Evolutionary conservation across 73 alveolate genomes (phyloP), one percentile per base, ranked within the genome.

Genomic region (Paramecium caudatum): DNA sequence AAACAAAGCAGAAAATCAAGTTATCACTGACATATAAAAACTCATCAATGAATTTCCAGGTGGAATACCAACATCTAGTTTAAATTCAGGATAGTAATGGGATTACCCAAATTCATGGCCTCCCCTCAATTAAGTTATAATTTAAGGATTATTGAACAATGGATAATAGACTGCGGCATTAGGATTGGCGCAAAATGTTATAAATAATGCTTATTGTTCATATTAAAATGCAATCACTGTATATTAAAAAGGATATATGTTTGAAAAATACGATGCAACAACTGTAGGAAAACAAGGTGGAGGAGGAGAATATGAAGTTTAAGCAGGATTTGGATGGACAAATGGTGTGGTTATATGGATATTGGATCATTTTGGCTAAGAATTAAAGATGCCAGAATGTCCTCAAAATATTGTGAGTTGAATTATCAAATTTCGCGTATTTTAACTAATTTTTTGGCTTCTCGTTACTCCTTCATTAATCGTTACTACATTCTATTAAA

Each of bases 261-360:
- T 74, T 13, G 88, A 74, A 47, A 74, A 74, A 45, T 74, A 74
- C 43, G 69, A 74, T 74, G 88, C 88, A 15, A 39, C 88, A 10
- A 74, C 12, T 12, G 27, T 74, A 39, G 88, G 88, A 39, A 74
- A 45, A 1, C 43, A 45, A 1, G 88, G 88, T 21, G 88, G 88
- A 19, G 88, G 88, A n/a, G 88, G 88, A 41, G 88, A 74, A 74
- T 74, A 74, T 41, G 88, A 74, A 74, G 88, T 74, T 13, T 41
- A 74, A 45, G 21, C 65, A n/a, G 88, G 88, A 16, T 74, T 74
- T 45, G 88, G 88, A 74, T 74, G 88, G 88, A 74, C 88, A 1
- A 74, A 74, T 15, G 88, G 88, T 15, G 88, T 74, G n/a, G 65
- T 37, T 12, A 74, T 74, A 34, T 74, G 88, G 88, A 39, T 41